Evolutionary conservation across 2,329 filamentous ascomycete species (phyloP), one percentile per base, ranked within the genome.

Genomic region (Aspergillus flavus): DNA sequence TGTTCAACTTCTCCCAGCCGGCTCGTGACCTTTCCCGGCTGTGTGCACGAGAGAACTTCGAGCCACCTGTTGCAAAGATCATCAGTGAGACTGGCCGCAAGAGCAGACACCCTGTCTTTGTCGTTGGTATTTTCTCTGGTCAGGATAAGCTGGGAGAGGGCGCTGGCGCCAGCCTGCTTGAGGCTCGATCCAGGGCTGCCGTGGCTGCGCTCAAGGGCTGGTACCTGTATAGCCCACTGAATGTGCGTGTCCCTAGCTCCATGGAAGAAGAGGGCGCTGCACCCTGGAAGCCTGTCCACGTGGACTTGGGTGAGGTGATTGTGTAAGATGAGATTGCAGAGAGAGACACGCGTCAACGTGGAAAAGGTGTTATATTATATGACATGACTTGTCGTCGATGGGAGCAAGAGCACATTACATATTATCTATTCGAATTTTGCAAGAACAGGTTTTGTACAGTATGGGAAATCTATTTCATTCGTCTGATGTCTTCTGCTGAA

Each of bases 91-190:
- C 95, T 4, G 95, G 95, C 76, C 88, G 95, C 63, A 78, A 86
- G 69, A 95, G 91, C 72, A 87, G 91, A 76, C 91, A 91, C 63
- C 94, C 95, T 19, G 95, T 99, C 19, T 98, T 90, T 73, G 89
- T 97, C 34, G 94, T 99, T 16, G 95, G 94, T 63, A 94, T 99
- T 65, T 99, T 91, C 82, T 96, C 91, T 69, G 95, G 94, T 58
- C 84, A 85, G 64, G 94, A 99, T 76, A 94, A 95, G 85, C 84
- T 99, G 48, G 95, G 94, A 61, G 94, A 99, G 81, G 95, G 89
- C n/a, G 85, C 89, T 23, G 95, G 91, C 28, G 82, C 90, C 56
- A 94, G 87, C 78, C 82, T 98, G 61, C 85, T 93, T 68, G 87
- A 93, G 72, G 94, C 91, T 36, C 87, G 92, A 67, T 85, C 87